Evolutionary conservation across 2,329 filamentous ascomycete genomes (phyloP), one percentile per base, ranked within the genome.

Genomic region (Ophiognomonia clavigignenti-juglandacearum): DNA sequence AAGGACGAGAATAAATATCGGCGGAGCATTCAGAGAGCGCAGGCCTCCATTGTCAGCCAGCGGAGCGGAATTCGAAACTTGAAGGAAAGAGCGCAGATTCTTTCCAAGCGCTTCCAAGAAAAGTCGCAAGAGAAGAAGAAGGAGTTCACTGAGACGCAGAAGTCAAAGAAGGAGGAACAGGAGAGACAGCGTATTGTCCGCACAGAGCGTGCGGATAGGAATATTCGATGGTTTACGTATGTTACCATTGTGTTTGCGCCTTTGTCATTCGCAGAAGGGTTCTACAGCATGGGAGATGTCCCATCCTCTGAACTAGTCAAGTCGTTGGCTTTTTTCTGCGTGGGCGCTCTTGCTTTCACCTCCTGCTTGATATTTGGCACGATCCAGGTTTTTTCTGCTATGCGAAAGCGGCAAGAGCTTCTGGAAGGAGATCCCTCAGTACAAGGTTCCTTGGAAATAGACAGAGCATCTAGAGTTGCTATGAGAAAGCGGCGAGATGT

Each of bases 1-100:
- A 45, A 39, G 7, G 43, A 45, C 35, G 43, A 45, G 43, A 38
- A 32, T 9, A 39, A 45, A 31, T 45, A 45, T 29, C 43, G 43
- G 10, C 29, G 13, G n/a, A 45, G 34, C 4, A 45, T 45, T n/a
- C 9, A 18, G n/a, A 24, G 36, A 24, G 2, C 23, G n/a, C 42
- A 45, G 19, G 13, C 18, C 6, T 20, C 19, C 7, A 20, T 37
- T 4, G 35, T 10, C 7, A 10, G 13, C 3, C 7, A 27, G 3
- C 32, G 16, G 14, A 27, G 24, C 6, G 4, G 9, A 10, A 10
- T 45, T 11, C 24, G 10, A 23, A 38, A 45, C 7, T 16, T 6
- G 8, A 29, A 18, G 19, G 18, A 22, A 6, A 9, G 31, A 7
- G 26, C n/a, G 5, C 8, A 13, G 14, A 37, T 5, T 3, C 18